These are phyloP conservation scores for Bryum argenteum DNA, from an alignment of 225 moss, liverwort and hornwort genomes.

Conservation along the genomic window DNA sequence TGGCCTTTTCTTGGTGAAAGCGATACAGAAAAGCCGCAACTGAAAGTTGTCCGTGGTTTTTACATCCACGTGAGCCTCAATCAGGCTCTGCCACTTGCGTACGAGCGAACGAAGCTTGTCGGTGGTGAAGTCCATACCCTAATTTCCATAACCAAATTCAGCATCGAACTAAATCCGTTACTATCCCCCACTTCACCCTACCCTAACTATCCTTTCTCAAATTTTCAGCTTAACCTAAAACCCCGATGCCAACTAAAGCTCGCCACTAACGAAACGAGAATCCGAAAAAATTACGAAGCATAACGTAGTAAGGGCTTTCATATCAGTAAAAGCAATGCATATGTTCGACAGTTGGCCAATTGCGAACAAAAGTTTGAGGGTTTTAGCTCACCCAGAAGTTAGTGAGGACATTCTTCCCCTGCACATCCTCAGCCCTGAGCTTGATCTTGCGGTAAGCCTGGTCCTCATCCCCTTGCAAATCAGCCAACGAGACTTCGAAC, in stretches of 20 bases:
- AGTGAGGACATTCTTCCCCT: slow-evolving; percentile 69
- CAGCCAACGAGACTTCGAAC: slow-evolving; percentile 70
- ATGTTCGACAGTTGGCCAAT: not conserved
- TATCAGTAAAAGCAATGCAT: not conserved
- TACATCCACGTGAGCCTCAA: slow-evolving; percentile 42
- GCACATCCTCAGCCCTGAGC: slow-evolving; percentile 71
- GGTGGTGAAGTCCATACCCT: slow-evolving; percentile 48
- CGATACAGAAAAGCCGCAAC: slow-evolving; percentile 41
- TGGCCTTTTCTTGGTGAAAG: slow-evolving; percentile 42
- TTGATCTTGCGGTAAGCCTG: slow-evolving; percentile 74
- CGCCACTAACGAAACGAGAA: not conserved
- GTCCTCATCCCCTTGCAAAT: slow-evolving; percentile 68
- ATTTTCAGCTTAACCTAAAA: not conserved
- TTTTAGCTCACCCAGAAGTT: slow-evolving; percentile 54
- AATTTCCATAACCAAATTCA: not conserved
- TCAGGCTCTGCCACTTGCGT: slow-evolving; percentile 46
- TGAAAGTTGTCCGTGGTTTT: slow-evolving; percentile 43
- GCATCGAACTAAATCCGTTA: not conserved
- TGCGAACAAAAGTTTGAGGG: not conserved
- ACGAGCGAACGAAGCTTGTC: slow-evolving; percentile 42
- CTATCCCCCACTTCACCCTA: not conserved
- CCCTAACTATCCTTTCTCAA: not conserved
- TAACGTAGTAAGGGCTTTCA: not conserved
- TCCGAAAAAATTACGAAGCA: not conserved
- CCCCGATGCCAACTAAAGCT: too few relatives aligned